These are phyloP conservation scores for Fusarium penzigii DNA, from an alignment of 2,329 filamentous ascomycete species.

Conservation along the genomic window DNA sequence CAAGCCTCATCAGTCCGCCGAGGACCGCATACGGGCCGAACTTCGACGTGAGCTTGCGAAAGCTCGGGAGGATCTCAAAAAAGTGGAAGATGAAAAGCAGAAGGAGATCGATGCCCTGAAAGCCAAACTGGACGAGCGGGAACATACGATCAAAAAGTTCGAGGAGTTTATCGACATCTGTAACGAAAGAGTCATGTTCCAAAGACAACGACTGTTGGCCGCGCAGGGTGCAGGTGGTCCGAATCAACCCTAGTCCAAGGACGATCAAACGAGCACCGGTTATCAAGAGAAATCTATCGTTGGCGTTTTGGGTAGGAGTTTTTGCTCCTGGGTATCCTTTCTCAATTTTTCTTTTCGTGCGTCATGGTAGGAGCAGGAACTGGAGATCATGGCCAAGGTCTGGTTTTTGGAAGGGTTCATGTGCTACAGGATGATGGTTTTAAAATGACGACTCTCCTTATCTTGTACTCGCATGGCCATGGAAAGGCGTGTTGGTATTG, in stretches of 20 bases:
- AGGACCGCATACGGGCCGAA: slow-evolving; percentile 65
- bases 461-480: not conserved
- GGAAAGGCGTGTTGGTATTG: not conserved
- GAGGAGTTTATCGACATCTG: slow-evolving; percentile 72
- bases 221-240: slow-evolving; percentile 27
- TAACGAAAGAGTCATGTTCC: slow-evolving; percentile 66
- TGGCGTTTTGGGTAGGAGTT: not conserved
- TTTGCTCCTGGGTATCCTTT: not conserved
- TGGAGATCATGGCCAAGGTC: not conserved
- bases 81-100: slow-evolving; percentile 55
- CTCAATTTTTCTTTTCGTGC: not conserved
- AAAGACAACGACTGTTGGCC: slow-evolving; percentile 53
- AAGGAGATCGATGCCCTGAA: slow-evolving; percentile 61
- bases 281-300: not conserved
- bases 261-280: not conserved
- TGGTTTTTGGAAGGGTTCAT: not conserved
- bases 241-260: slow-evolving; percentile 25
- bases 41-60: slow-evolving; percentile 61
- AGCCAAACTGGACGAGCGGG: slow-evolving; percentile 62
- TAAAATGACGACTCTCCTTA: slow-evolving; percentile 22
- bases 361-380: not conserved
- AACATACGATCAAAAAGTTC: slow-evolving; percentile 62
- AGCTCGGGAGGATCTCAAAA: slow-evolving; percentile 56
- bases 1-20: slow-evolving; percentile 63
- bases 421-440: slow-evolving; percentile 10